Evolutionary conservation across 169 alveolate genomes (phyloP), one percentile per base, ranked within the genome.

Genomic region (Cryptosporidium sp.): DNA sequence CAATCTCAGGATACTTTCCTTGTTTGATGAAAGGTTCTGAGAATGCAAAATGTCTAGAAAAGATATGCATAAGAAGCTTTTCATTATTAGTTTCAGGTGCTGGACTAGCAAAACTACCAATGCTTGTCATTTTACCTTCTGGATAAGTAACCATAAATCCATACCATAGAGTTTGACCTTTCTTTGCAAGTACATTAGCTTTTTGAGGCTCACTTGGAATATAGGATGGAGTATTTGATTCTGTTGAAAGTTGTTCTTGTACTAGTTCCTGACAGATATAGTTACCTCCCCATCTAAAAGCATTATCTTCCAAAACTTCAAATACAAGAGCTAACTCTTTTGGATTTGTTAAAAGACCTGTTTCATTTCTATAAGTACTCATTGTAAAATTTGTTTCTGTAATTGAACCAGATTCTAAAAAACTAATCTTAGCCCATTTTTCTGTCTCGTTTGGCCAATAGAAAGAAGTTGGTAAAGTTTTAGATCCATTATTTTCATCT

Each of bases 261-360:
- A 80, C 89, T 37, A 80, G 37, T 62, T 80, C 89, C 21, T 80
- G 67, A 35, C 89, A 80, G 10, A 80, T 18, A 31, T 80, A 80
- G 23, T 80, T 60, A 10, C 89, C 89, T 26, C 89, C 89, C 89
- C 89, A 80, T 44, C 73, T 80, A 33, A 80, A 80, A 33, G 1
- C 53, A 42, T 80, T 65, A 31, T 65, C 75, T 16, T 80, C 89
- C 56, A 80, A 31, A 3, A 80, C 75, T 33, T 80, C 89, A 29
- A 80, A 80, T 18, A 60, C 75, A n/a, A 80, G 80, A 16, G 51
- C 29, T 37, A 80, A 23, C 39, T 80, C 89, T 62, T 80, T 60
- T 42, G 75, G 61, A 61, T 60, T 62, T n/a, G 56, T 62, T 14
- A 80, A 14, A 4, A 73, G 68, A 16, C 51, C 60, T 21, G 56